Evolutionary conservation across 148 eudicot species (phyloP).

Genomic region (Chenopodium berlandieri): DNA sequence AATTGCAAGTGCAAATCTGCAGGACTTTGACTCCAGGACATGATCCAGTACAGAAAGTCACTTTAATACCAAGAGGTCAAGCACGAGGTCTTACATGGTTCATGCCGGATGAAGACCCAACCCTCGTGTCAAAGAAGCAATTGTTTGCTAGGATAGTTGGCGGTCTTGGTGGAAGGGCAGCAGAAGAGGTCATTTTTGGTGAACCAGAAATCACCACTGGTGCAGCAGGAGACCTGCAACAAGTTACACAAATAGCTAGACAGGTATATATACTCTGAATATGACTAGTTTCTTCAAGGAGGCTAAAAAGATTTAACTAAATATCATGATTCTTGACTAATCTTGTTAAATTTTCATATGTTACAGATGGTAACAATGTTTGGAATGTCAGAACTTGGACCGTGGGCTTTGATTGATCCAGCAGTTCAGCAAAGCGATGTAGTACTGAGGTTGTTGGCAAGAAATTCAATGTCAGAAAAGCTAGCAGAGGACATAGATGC

Average conservation of each 20-base stretch:
- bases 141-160: conserved; percentile 79
- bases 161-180: conserved; percentile 81
- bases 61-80: conserved; percentile 77
- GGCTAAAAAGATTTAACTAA: not conserved
- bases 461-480: conserved; percentile 85
- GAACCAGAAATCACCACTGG: conserved; percentile 81
- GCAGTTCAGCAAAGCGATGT: conserved; percentile 67
- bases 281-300: too few species aligned
- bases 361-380: conserved; percentile 73
- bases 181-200: conserved; percentile 77
- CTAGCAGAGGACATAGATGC: conserved; percentile 76
- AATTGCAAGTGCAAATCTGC: conserved; percentile 15
- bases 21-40: conserved; percentile 73
- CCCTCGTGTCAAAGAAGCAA: conserved; percentile 59
- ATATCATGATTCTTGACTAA: not conserved
- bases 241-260: conserved; percentile 76
- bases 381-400: conserved; percentile 89
- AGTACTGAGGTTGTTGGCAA: conserved; percentile 73
- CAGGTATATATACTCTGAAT: conserved; percentile 41
- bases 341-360: not conserved
- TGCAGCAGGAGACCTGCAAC: conserved; percentile 81
- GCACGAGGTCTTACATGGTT: conserved; percentile 89
- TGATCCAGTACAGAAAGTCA: conserved; percentile 81
- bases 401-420: conserved; percentile 73
- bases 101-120: conserved; percentile 62